Evolutionary conservation across 495 filamentous ascomycete species (phyloP).

Genomic region (Haplographium delicatum): DNA sequence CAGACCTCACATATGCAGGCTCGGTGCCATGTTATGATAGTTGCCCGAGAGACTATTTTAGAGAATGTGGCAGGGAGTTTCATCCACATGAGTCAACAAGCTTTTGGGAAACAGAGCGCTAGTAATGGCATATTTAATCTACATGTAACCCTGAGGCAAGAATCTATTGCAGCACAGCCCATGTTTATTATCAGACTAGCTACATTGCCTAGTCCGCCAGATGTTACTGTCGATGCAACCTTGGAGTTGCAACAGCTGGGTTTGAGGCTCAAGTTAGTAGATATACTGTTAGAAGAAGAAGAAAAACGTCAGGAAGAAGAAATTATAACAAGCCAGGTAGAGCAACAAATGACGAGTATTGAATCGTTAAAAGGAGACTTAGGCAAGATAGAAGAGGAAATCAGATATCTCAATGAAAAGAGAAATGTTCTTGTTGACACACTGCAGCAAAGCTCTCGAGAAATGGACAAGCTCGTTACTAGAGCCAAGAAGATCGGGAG

Average conservation of each 20-base stretch:
- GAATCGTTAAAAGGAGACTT: not conserved
- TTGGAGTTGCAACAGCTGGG: not conserved
- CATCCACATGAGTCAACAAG: conserved; percentile 2
- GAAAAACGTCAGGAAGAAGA: not conserved
- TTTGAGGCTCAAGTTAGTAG: not conserved
- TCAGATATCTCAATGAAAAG: not conserved
- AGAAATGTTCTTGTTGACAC: too few species aligned
- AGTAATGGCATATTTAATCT: conserved; percentile 8
- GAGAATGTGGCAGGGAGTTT: not conserved
- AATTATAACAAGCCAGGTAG: not conserved
- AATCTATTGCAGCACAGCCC: not conserved
- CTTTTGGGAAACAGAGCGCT: conserved; percentile 8
- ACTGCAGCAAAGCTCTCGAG: not conserved
- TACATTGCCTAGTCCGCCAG: not conserved
- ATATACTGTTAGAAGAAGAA: not conserved
- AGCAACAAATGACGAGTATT: not conserved
- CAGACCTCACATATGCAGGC: not conserved
- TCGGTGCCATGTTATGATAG: conserved; percentile 13
- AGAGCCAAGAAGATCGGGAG: not conserved
- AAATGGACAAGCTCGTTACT: not conserved
- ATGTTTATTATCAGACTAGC: conserved; percentile 8
- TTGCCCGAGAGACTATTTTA: conserved; percentile 1
- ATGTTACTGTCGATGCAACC: not conserved
- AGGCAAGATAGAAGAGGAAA: not conserved
- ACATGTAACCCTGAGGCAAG: not conserved